Base-by-base conservation (phyloP, 768 basidiomycete species). In the Cystobasidium onofrii region DNA sequence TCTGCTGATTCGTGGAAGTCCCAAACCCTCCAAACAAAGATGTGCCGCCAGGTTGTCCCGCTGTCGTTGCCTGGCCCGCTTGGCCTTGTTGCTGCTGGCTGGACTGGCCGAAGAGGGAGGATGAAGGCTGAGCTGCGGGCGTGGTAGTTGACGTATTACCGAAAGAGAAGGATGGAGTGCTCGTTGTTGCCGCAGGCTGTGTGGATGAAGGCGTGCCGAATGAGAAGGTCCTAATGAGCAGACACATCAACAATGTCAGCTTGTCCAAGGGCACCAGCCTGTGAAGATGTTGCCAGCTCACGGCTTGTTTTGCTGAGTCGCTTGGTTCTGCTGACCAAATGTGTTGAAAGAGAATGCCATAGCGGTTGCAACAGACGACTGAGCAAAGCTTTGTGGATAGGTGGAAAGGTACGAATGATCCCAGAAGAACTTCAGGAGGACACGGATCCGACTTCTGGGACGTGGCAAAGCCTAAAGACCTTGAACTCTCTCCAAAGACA, bases 141-240 rank as follows among this genome's bases (percentile, higher is more conserved):
- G 41, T 29, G 6, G 66, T 39, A 6, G 33, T 39, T 41, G 25
- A 20, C 15, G 65, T 46, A 20, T 41, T 60, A 13, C 72, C 72
- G 34, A 73, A 73, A 2, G 72, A 73, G 63, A 73, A 73, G 27
- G 73, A 73, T 29, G 73, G 41, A 46, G 46, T 54, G 50, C 9
- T 41, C 25, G 64, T 9, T 13, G 72, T 1, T 6, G 72, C n/a
- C 12, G 25, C 33, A 34, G 50, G 62, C 18, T 41, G 29, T 13
- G 23, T 25, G 1, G 66, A 71, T 10, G 65, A 71, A 17, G 73
- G 73, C 23, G 46, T 46, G 25, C 73, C 73, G 43, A 74, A 74
- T 15, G 73, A 73, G 73, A 74, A 74, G 10, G 71, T 2, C 13
- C 73, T 74, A 65, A n/a, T 12, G 7, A 62, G 65, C 12, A 36